A percentile compares a stretch with the other conserved stretches of the same genome.
Evolutionary conservation across 768 basidiomycete species (phyloP).

Genomic region (Mycena galericulata): DNA sequence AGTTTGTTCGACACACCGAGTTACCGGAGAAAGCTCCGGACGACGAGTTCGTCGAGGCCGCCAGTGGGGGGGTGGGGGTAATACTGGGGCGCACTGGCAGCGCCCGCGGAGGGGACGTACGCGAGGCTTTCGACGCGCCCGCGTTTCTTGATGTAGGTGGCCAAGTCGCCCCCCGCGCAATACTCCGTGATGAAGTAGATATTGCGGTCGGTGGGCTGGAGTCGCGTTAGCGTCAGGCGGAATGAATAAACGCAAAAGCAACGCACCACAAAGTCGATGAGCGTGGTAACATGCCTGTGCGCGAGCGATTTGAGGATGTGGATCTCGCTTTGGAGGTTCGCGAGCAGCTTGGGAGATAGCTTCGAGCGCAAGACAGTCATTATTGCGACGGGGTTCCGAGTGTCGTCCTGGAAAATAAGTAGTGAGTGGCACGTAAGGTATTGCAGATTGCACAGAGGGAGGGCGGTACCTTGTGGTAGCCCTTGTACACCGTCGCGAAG

Average conservation of each 20-base stretch:
- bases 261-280: slow-evolving; percentile 92
- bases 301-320: slow-evolving; percentile 94
- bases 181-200: slow-evolving; percentile 98
- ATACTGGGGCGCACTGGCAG: slow-evolving; percentile 80
- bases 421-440: background rate
- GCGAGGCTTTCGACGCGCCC: slow-evolving; percentile 92
- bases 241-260: too few relatives aligned
- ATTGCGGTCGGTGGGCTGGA: slow-evolving; percentile 76
- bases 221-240: too few relatives aligned
- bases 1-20: slow-evolving; percentile 66
- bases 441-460: too few relatives aligned
- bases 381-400: slow-evolving; percentile 85
- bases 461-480: slow-evolving; percentile 83
- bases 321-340: slow-evolving; percentile 98
- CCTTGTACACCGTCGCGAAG: slow-evolving; percentile 96
- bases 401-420: too few relatives aligned
- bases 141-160: slow-evolving; percentile 97
- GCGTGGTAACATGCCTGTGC: slow-evolving; percentile 92
- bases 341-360: slow-evolving; percentile 91
- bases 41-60: slow-evolving; percentile 90
- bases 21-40: slow-evolving; percentile 93
- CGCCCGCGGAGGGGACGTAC: slow-evolving; percentile 77
- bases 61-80: slow-evolving; percentile 94
- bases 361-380: slow-evolving; percentile 93
- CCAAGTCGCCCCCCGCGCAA: slow-evolving; percentile 95